Evolutionary conservation across 2,329 filamentous ascomycete genomes (phyloP).

Genomic region (Metarhizium rileyi): DNA sequence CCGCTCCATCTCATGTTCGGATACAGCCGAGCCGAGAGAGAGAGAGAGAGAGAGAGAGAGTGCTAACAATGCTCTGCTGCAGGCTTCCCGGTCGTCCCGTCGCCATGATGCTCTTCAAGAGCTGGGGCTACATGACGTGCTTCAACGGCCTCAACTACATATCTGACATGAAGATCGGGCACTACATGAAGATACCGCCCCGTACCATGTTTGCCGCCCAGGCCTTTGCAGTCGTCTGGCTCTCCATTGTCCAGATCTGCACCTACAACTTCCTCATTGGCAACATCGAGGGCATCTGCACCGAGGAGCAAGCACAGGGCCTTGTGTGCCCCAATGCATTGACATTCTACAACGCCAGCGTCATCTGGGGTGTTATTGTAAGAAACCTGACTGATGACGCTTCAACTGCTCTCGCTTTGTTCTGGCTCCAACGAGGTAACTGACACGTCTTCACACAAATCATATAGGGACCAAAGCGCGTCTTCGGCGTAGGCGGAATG

Average conservation of each 20-base stretch:
- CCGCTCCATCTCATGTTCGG: too few species aligned
- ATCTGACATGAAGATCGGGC: slow-evolving; percentile 41
- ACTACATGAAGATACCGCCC: slow-evolving; percentile 46
- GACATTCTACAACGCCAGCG: slow-evolving; percentile 50
- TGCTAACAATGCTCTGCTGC: too few species aligned
- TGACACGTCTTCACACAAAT: too few species aligned
- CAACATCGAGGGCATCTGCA: slow-evolving; percentile 46
- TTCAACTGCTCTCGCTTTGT: too few species aligned
- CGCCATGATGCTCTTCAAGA: slow-evolving; percentile 42
- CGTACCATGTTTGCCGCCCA: slow-evolving; percentile 39
- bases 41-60: too few species aligned
- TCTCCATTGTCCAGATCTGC: slow-evolving; percentile 27
- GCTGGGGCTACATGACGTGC: slow-evolving; percentile 34
- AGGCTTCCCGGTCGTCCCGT: slow-evolving; percentile 33
- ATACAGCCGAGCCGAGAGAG: too few species aligned
- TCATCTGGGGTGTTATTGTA: slow-evolving; percentile 54
- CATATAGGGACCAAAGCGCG: slow-evolving; percentile 27
- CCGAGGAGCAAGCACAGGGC: slow-evolving; percentile 33
- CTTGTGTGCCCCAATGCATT: slow-evolving; percentile 47
- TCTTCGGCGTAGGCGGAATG: slow-evolving; percentile 25
- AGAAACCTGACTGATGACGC: too few species aligned
- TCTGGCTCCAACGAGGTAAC: too few species aligned
- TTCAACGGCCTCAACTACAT: slow-evolving; percentile 37
- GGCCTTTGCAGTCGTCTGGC: slow-evolving; percentile 29
- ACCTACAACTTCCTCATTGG: slow-evolving; percentile 30